These are phyloP conservation scores for Plectosphaerella plurivora DNA, from an alignment of 2,329 filamentous ascomycete species.

Conservation along the genomic window DNA sequence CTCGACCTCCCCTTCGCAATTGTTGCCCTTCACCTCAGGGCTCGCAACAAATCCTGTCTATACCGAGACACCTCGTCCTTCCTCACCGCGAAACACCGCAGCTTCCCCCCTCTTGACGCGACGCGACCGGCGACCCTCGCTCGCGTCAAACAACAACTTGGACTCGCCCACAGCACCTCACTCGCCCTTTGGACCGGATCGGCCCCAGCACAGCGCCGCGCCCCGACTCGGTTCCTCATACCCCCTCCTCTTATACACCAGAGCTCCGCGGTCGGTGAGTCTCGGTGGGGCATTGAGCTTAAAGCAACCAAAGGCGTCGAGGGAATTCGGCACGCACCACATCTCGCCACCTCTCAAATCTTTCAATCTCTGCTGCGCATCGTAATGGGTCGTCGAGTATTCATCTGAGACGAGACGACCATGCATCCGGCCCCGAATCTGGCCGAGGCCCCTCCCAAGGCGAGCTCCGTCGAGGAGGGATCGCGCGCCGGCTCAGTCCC, in stretches of 20 bases:
- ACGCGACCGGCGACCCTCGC: neutral
- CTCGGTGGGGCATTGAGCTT: constrained; percentile 12
- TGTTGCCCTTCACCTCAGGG: neutral
- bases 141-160: too few species aligned
- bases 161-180: too few species aligned
- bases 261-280: constrained; percentile 13
- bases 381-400: neutral
- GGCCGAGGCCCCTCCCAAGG: constrained; percentile 24
- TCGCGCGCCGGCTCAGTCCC: constrained; percentile 11
- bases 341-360: neutral
- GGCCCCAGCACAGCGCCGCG: neutral
- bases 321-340: neutral
- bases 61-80: neutral
- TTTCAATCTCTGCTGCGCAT: neutral
- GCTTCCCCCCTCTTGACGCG: neutral
- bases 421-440: constrained; percentile 36
- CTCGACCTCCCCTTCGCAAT: constrained; percentile 9
- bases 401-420: constrained; percentile 8
- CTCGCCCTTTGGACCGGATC: too few species aligned
- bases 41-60: neutral
- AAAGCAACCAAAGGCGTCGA: neutral
- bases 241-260: neutral
- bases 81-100: neutral
- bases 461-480: constrained; percentile 15
- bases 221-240: constrained; percentile 10